These are phyloP conservation scores for Microdochium trichocladiopsis DNA, from an alignment of 2,329 filamentous ascomycete species.

Conservation along the genomic window DNA sequence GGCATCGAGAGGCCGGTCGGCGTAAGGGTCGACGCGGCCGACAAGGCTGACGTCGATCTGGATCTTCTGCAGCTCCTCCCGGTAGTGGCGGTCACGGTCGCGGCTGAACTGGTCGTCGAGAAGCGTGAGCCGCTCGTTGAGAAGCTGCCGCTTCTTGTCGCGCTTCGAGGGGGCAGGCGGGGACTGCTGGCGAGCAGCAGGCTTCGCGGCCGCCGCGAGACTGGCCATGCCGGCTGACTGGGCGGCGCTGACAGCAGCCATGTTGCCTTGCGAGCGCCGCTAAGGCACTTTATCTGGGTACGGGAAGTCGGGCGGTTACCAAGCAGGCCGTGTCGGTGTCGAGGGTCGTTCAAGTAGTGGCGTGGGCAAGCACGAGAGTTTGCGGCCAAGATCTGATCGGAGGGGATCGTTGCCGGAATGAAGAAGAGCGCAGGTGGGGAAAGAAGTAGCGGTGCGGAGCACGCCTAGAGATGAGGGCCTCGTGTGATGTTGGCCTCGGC, in stretches of 20 bases:
- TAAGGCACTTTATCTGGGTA: no score
- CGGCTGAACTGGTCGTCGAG: conserved; percentile 11
- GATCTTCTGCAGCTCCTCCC: conserved; percentile 13
- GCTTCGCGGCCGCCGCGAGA: conserved; percentile 6
- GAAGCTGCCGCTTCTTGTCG: conserved; percentile 11
- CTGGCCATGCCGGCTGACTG: conserved; percentile 10
- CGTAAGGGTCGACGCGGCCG: conserved; percentile 69
- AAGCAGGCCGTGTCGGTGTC: no score
- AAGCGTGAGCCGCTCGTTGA: conserved; percentile 9
- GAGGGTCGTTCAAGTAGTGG: no score
- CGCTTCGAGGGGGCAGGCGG: conserved; percentile 12
- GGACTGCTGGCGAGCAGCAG: conserved; percentile 5
- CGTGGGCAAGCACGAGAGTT: no score
- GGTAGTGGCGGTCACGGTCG: conserved; percentile 12
- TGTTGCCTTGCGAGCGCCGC: no score
- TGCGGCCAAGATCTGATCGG: no score
- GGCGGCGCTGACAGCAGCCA: conserved; percentile 10
- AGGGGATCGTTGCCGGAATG: no score
- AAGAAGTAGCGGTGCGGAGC: no score
- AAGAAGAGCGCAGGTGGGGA: no score
- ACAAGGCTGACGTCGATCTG: conserved; percentile 31
- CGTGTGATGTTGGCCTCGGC: no score
- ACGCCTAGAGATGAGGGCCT: no score
- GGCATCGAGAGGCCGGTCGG: conserved; percentile 36
- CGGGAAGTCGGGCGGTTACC: no score